phyloP scores from a whole-genome alignment of 176 grass and related monocot genomes.

The Pharus latifolius region DNA sequence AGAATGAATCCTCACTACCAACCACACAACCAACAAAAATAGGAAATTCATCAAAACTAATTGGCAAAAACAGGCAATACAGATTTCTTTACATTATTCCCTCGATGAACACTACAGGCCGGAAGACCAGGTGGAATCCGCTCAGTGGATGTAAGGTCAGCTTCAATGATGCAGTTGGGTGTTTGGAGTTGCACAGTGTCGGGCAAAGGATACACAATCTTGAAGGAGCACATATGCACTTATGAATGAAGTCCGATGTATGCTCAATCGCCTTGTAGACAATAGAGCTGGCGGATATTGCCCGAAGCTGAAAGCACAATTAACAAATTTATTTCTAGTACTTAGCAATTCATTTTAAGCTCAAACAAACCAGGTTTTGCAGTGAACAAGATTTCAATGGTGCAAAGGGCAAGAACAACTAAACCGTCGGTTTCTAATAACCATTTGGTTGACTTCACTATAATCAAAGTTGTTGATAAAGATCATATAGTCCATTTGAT shows the following conservation, averaged over 20 bases:
- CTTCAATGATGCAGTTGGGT: not conserved
- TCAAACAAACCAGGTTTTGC: not conserved
- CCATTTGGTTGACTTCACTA: not conserved
- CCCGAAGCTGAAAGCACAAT: slow-evolving; percentile 60
- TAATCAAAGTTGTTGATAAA: not conserved
- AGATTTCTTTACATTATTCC: slow-evolving; percentile 22
- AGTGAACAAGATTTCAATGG: not conserved
- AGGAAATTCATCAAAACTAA: slow-evolving; percentile 13
- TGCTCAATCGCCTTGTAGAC: slow-evolving; percentile 45
- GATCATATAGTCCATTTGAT: not conserved
- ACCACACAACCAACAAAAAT: slow-evolving; percentile 1
- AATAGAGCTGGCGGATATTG: slow-evolving; percentile 83
- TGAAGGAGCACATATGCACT: not conserved
- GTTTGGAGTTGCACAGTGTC: not conserved
- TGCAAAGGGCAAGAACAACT: not conserved
- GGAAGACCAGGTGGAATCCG: not conserved
- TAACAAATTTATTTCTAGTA: not conserved
- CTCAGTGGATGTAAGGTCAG: slow-evolving; percentile 1
- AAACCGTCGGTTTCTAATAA: not conserved
- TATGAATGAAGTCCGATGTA: not conserved
- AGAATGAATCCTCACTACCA: not conserved
- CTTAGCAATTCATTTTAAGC: not conserved
- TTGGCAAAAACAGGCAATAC: not conserved
- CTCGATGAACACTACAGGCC: not conserved
- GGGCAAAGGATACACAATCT: slow-evolving; percentile 15